Conservation (phyloP, 2,329 filamentous ascomycete genomes). For the Rhynchosporium secalis region DNA sequence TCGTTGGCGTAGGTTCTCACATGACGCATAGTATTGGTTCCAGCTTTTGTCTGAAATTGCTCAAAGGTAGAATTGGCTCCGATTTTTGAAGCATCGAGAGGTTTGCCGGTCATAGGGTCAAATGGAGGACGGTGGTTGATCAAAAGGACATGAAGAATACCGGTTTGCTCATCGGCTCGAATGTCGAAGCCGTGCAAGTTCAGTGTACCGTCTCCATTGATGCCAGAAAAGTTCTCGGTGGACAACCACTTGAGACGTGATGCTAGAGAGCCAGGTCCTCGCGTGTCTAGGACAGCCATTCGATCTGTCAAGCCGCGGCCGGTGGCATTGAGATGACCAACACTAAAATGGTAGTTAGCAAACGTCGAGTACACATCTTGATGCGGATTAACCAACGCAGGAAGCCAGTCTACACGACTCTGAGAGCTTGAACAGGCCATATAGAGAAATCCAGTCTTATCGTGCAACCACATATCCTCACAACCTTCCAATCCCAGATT, state of each 20-base stretch:
- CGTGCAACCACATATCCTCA: constrained; percentile 39
- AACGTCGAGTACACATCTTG: too few species aligned
- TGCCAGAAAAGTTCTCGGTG: constrained; percentile 31
- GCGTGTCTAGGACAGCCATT: constrained; percentile 35
- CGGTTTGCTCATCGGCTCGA: constrained; percentile 29
- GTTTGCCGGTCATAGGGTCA: constrained; percentile 37
- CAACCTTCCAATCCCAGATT: constrained; percentile 35
- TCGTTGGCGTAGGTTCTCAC: constrained; percentile 39
- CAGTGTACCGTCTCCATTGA: constrained; percentile 35
- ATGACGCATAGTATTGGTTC: constrained; percentile 36
- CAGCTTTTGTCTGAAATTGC: constrained; percentile 37
- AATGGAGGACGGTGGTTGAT: constrained; percentile 42
- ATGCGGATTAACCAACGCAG: constrained; percentile 32
- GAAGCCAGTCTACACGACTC: constrained; percentile 33
- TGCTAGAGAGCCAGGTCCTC: constrained; percentile 27
- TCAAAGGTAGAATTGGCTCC: constrained; percentile 44
- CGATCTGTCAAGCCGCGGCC: constrained; percentile 31
- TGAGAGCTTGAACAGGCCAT: constrained; percentile 34
- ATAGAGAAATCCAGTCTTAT: constrained; percentile 35
- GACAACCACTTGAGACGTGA: constrained; percentile 32
- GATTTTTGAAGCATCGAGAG: constrained; percentile 36
- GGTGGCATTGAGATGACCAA: constrained; percentile 31
- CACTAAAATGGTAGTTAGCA: constrained; percentile 17
- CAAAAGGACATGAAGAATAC: constrained; percentile 38
- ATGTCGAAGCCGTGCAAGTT: constrained; percentile 42